Evolutionary conservation across 2,329 filamentous ascomycete species (phyloP).

Genomic region (Clarireedia monteithiana): DNA sequence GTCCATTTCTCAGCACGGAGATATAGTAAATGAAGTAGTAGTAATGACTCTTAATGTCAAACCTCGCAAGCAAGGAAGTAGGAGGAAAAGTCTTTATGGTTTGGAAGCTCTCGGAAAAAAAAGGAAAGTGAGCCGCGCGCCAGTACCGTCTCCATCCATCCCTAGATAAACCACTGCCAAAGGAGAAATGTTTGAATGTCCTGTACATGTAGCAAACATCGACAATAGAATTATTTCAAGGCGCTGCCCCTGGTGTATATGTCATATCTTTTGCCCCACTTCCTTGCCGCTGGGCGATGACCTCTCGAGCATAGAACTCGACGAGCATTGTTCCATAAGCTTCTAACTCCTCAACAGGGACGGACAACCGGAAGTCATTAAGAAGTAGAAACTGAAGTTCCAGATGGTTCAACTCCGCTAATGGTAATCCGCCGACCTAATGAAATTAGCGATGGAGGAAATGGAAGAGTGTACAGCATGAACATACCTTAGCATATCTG

Average conservation of each 20-base stretch:
- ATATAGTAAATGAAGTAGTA: constrained; percentile 1
- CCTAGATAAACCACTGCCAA: constrained; percentile 1
- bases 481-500: constrained; percentile 86
- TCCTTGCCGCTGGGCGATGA: constrained; percentile 52
- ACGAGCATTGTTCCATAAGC: constrained; percentile 98
- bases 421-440: constrained; percentile 86
- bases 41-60: background rate
- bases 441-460: background rate
- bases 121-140: background rate
- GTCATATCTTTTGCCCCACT: constrained; percentile 18
- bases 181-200: background rate
- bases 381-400: constrained; percentile 92
- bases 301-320: constrained; percentile 91
- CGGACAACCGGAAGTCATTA: constrained; percentile 90
- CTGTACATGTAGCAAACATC: constrained; percentile 3
- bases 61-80: background rate
- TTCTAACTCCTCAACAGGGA: constrained; percentile 91
- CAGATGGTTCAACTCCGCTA: constrained; percentile 89
- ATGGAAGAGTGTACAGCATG: constrained; percentile 1
- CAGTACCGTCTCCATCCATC: background rate
- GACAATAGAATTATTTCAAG: background rate
- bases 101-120: background rate
- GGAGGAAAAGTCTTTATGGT: constrained; percentile 1
- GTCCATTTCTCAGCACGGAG: constrained; percentile 1
- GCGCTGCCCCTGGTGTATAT: constrained; percentile 17